Evolutionary conservation across 2,329 filamentous ascomycete genomes (phyloP), one percentile per base, ranked within the genome.

Genomic region (Diplodia mutila): DNA sequence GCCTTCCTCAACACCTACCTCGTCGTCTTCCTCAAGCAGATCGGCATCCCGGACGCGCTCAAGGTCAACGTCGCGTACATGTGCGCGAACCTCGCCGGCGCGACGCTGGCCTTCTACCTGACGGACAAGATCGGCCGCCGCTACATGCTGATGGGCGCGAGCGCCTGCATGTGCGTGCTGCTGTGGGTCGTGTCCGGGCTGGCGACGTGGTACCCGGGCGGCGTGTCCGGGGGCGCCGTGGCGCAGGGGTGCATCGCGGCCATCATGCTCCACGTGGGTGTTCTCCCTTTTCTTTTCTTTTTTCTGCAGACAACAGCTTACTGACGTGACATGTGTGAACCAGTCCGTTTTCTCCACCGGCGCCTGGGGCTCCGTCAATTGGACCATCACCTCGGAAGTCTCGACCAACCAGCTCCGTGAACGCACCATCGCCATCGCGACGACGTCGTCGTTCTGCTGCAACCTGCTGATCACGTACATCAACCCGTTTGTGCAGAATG

Each of bases 401-500:
- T 34, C 59, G 14, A 63, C 59, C 23, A 14, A 7, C 21, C 59
- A 63, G 27, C 59, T 63, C 2, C 59, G 59, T 27, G 59, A 63
- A 14, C 42, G 46, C 27, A 63, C 59, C 42, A 25, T 63, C n/a
- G 32, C 42, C 59, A 51, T 63, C 25, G 59, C 42, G 9, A 63
- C 59, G 3, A 34, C 46, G 2, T 63, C 59, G 5, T 63, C 59
- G 2, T 63, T 63, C 27, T 39, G 42, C 46, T 51, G 42, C 59
- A 51, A 51, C 46, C 12, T 55, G 37, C 49, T 65, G 3, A 48
- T 65, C 59, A 63, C 54, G 4, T 63, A 51, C 42, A 32, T 65
- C 49, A 65, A 65, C 14, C 52, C 55, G 1, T 42, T 68, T 27
- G 21, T 65, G 1, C n/a, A 75, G 72, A 73, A 63, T 12, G n/a